Evolutionary conservation across 805 yeast species (phyloP).

Genomic region (Lipomyces yamanashiensis): DNA sequence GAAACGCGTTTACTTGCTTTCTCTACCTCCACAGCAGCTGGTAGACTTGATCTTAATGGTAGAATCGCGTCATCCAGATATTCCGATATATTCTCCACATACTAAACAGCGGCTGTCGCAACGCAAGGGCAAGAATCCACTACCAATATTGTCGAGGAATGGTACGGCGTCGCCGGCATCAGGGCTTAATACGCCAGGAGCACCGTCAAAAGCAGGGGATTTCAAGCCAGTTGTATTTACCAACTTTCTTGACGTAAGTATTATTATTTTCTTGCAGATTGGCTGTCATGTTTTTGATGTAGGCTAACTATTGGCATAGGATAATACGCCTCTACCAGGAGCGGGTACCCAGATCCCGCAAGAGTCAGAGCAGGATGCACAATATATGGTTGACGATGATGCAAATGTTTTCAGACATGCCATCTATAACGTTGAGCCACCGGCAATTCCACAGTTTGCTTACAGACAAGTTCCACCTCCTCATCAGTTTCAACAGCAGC

Average conservation of each 20-base stretch:
- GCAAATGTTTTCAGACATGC: constrained; percentile 47
- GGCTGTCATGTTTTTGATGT: background rate
- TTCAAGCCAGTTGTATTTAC: background rate
- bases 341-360: constrained; percentile 44
- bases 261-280: background rate
- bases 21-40: constrained; percentile 48
- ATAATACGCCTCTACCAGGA: constrained; percentile 36
- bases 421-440: constrained; percentile 33
- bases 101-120: constrained; percentile 40
- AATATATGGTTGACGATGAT: constrained; percentile 44
- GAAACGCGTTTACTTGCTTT: constrained; percentile 47
- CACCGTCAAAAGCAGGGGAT: background rate
- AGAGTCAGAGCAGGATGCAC: constrained; percentile 43
- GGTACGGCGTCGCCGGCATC: constrained; percentile 42
- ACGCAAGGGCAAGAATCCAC: constrained; percentile 5
- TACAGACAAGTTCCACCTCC: background rate
- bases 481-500: constrained; percentile 13
- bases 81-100: constrained; percentile 49
- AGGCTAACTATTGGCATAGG: constrained; percentile 26
- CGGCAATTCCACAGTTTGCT: background rate
- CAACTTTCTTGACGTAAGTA: constrained; percentile 13
- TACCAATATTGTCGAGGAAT: background rate
- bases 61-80: constrained; percentile 46
- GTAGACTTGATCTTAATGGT: constrained; percentile 48
- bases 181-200: constrained; percentile 26